Conservation (phyloP, 225 moss, liverwort and hornwort species). For the Physcomitrellopsis africana region DNA sequence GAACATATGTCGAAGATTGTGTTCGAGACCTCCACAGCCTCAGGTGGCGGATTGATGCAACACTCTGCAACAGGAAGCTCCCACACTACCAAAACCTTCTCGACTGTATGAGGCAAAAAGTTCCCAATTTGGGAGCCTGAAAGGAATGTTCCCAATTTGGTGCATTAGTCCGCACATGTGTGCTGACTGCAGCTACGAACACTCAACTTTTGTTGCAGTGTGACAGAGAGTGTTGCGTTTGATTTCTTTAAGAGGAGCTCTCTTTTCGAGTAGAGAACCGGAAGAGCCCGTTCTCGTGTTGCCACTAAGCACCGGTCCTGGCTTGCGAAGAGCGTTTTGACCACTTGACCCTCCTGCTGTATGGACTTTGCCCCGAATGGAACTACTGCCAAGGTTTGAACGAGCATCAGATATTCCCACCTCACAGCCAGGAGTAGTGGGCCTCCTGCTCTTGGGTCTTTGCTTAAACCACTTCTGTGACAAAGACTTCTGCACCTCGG, state of each 20-base stretch:
- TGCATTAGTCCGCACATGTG: background rate
- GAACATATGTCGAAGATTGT: constrained; percentile 10
- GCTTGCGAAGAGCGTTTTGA: constrained; percentile 30
- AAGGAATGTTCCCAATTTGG: no score
- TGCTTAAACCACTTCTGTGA: constrained; percentile 74
- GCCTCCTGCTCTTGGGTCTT: constrained; percentile 41
- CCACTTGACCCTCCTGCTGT: constrained; percentile 21
- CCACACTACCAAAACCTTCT: background rate
- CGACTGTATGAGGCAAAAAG: background rate
- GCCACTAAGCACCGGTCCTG: constrained; percentile 44
- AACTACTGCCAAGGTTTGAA: constrained; percentile 40
- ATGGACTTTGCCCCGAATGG: constrained; percentile 31
- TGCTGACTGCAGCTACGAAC: constrained; percentile 15
- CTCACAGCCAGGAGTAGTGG: constrained; percentile 20
- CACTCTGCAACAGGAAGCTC: background rate
- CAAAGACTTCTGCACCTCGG: constrained; percentile 47
- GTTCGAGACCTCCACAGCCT: constrained; percentile 1
- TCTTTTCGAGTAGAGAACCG: constrained; percentile 41
- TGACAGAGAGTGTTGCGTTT: constrained; percentile 31
- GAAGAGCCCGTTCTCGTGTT: constrained; percentile 33
- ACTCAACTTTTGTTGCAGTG: constrained; percentile 21
- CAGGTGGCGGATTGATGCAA: background rate
- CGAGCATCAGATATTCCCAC: constrained; percentile 37
- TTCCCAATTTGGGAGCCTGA: no score
- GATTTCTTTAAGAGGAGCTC: constrained; percentile 51